These are phyloP conservation scores for Pseudogymnoascus sp. DNA, from an alignment of 2,329 filamentous ascomycete genomes.

Conservation along the genomic window DNA sequence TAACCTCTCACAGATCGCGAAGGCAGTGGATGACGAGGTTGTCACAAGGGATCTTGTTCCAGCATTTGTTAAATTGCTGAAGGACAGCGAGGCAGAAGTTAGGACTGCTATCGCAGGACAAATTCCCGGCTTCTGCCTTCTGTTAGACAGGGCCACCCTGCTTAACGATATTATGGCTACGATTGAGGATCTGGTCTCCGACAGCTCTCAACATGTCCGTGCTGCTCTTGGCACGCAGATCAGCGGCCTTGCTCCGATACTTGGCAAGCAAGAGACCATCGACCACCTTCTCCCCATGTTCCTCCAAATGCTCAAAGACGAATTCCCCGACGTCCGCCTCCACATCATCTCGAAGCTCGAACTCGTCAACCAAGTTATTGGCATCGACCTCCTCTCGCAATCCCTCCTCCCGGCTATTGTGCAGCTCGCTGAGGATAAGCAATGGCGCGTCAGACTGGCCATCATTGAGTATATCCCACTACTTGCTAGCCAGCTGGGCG, in stretches of 20 bases:
- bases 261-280: slow-evolving; percentile 97
- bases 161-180: slow-evolving; percentile 95
- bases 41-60: slow-evolving; percentile 89
- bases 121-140: slow-evolving; percentile 89
- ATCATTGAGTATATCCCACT: slow-evolving; percentile 99
- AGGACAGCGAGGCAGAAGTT: slow-evolving; percentile 96
- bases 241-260: slow-evolving; percentile 88
- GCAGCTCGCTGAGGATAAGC: slow-evolving; percentile 95
- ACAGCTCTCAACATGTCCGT: slow-evolving; percentile 93
- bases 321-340: slow-evolving; percentile 93
- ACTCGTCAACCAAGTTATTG: slow-evolving; percentile 96
- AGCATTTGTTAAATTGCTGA: slow-evolving; percentile 93
- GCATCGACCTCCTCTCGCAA: slow-evolving; percentile 92
- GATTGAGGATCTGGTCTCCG: slow-evolving; percentile 91
- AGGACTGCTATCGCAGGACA: slow-evolving; percentile 94
- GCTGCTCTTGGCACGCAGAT: slow-evolving; percentile 94
- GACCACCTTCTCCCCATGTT: slow-evolving; percentile 98
- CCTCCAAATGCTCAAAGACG: slow-evolving; percentile 97
- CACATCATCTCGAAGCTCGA: slow-evolving; percentile 99
- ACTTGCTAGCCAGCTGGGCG: slow-evolving; percentile 87
- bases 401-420: slow-evolving; percentile 95
- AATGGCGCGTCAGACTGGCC: slow-evolving; percentile 94
- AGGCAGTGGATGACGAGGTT: slow-evolving; percentile 96
- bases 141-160: slow-evolving; percentile 80
- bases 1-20: slow-evolving; percentile 65